These are phyloP conservation scores for Rhytidiadelphus loreus DNA, from an alignment of 225 moss, liverwort and hornwort species.

Conservation along the genomic window DNA sequence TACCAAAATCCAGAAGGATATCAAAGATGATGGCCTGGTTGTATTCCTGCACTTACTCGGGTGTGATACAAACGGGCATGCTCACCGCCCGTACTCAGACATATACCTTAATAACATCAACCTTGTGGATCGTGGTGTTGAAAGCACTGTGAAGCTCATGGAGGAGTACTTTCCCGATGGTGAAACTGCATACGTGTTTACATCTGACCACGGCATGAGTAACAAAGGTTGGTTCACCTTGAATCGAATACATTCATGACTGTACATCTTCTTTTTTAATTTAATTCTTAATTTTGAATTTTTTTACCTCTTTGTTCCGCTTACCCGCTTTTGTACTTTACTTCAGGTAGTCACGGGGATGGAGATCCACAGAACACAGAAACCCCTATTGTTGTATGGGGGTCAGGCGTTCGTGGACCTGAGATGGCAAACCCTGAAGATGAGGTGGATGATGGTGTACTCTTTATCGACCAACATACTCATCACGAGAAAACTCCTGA, in stretches of 20 bases:
- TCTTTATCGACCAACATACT: slow-evolving; percentile 84
- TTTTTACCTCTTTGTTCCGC: background rate
- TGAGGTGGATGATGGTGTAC: slow-evolving; percentile 45
- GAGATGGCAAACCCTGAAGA: slow-evolving; percentile 52
- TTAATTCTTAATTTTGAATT: background rate
- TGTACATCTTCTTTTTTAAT: background rate
- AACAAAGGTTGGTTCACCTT: slow-evolving; percentile 66
- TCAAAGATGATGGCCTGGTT: slow-evolving; percentile 58
- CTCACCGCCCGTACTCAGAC: slow-evolving; percentile 90
- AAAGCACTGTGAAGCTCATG: slow-evolving; percentile 77
- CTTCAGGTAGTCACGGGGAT: slow-evolving; percentile 93
- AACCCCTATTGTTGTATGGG: slow-evolving; percentile 94
- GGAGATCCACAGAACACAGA: slow-evolving; percentile 95
- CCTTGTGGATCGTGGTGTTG: slow-evolving; percentile 78
- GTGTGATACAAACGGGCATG: slow-evolving; percentile 98
- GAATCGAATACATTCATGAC: background rate
- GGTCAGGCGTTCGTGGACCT: slow-evolving; percentile 84
- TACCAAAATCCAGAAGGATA: slow-evolving; percentile 28
- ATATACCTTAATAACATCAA: slow-evolving; percentile 81
- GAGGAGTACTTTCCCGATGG: slow-evolving; percentile 77
- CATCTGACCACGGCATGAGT: slow-evolving; percentile 99
- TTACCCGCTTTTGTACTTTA: background rate
- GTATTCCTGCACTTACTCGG: slow-evolving; percentile 89
- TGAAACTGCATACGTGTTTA: slow-evolving; percentile 78
- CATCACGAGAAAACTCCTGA: slow-evolving; percentile 73